phyloP scores from a whole-genome alignment of 768 basidiomycete species.

The Neoboletus magnificus region DNA sequence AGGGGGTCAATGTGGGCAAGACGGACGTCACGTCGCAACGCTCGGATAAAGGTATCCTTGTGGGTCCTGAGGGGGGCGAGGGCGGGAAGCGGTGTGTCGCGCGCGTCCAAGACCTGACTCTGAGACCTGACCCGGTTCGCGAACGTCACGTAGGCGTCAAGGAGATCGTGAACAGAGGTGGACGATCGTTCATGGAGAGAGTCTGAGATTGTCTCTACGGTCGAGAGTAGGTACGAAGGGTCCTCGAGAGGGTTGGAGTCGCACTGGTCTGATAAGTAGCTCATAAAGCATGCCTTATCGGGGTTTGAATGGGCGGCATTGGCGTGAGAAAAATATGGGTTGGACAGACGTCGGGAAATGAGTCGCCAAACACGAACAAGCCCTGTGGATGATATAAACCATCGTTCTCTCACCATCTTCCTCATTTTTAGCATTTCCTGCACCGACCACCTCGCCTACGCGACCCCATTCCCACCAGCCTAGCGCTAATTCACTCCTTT shows the following conservation, averaged over 20 bases:
- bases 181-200: conserved; percentile 39
- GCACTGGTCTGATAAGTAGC: too few species aligned
- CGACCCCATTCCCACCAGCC: background rate
- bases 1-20: conserved; percentile 39
- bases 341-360: too few species aligned
- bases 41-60: conserved; percentile 36
- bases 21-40: conserved; percentile 51
- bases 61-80: conserved; percentile 32
- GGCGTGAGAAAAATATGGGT: too few species aligned
- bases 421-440: background rate
- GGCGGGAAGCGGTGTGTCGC: conserved; percentile 13
- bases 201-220: conserved; percentile 45
- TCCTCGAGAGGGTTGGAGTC: conserved; percentile 12
- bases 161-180: conserved; percentile 51
- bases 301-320: background rate
- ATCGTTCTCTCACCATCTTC: background rate
- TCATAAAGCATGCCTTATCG: background rate
- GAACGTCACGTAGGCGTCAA: conserved; percentile 59
- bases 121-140: conserved; percentile 40
- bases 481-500: conserved; percentile 20
- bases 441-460: background rate
- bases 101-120: conserved; percentile 1
- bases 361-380: conserved; percentile 24
- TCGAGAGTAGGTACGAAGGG: conserved; percentile 35
- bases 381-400: conserved; percentile 19